Base-by-base conservation (phyloP, 805 yeast species). In the Wickerhamia fluorescens region DNA sequence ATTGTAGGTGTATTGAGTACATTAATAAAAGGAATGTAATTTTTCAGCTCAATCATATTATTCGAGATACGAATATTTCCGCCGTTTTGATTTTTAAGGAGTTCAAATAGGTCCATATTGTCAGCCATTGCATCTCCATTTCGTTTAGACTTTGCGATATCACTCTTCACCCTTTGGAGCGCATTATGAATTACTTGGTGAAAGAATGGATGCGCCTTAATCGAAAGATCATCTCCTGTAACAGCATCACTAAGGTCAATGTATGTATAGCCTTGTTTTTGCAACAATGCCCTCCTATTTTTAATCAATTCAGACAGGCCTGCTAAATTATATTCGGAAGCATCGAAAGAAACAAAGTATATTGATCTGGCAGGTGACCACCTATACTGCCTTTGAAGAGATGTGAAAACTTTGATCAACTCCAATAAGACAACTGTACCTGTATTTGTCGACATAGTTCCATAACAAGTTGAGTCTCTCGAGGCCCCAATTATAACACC, bases 341-440 rank as follows among this genome's bases (percentile, higher is more conserved):
- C 96, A 44, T 88, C 94, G 61, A 82, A 86, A 1, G 95, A 83
- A 0, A 75, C 74, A 56, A 88, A 87, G 45, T 79, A 78, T 9
- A 88, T 77, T 3, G 88, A 68, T 50, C 97, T 70, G 22, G 86
- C 53, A 0, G 97, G 96, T 25, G 65, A 61, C 96, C 96, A 88
- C 35, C 77, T 74, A 42, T 68, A 69, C 20, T 75, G 63, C 29
- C 73, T 64, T 34, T 72, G 76, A 51, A 87, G 58, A 16, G 73
- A 64, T 13, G 84, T 74, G 30, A 87, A 73, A 0, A 82, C 51
- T 33, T 80, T 73, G 7, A 83, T 73, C 34, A 88, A 54, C 38
- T 88, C 89, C 14, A 88, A 53, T 31, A 88, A 46, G 1, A 80
- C 60, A 0, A 79, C 75, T 2, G 92, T 77, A 1, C 95, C 94